Evolutionary conservation across 805 yeast genomes (phyloP).

Genomic region (Ogataea salicorniae): DNA sequence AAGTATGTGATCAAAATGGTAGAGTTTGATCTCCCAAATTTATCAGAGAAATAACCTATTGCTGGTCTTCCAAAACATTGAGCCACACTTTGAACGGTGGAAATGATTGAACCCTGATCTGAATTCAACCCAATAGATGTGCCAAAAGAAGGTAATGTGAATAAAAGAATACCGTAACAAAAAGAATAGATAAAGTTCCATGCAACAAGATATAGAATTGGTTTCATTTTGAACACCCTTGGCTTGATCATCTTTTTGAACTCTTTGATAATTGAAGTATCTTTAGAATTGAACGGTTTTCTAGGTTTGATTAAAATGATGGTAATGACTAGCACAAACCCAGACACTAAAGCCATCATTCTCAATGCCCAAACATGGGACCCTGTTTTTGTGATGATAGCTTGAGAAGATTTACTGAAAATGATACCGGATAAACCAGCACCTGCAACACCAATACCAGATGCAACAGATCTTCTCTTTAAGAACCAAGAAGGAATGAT

Average conservation of each 20-base stretch:
- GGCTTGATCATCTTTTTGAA: constrained; percentile 9
- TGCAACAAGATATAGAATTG: constrained; percentile 21
- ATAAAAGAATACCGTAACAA: constrained; percentile 34
- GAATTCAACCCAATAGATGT: constrained; percentile 42
- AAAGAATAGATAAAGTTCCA: constrained; percentile 26
- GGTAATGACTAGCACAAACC: constrained; percentile 16
- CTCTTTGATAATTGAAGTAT: constrained; percentile 18
- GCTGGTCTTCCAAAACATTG: constrained; percentile 48
- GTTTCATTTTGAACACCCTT: constrained; percentile 13
- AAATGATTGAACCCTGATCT: constrained; percentile 40
- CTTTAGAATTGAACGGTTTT: constrained; percentile 17
- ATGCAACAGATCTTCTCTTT: constrained; percentile 38
- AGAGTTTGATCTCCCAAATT: constrained; percentile 42
- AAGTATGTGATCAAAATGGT: constrained; percentile 34
- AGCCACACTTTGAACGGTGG: constrained; percentile 42
- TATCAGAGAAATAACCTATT: constrained; percentile 43
- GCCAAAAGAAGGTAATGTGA: constrained; percentile 45
- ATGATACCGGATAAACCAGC: constrained; percentile 51
- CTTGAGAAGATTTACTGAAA: constrained; percentile 38
- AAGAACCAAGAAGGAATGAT: constrained; percentile 49
- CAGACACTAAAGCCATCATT: constrained; percentile 33
- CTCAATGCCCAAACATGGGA: constrained; percentile 44
- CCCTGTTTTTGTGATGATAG: constrained; percentile 37
- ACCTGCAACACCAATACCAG: constrained; percentile 46
- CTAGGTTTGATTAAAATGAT: constrained; percentile 20